Conservation (phyloP, 257 asterid species). For the Cordia subcordata region DNA sequence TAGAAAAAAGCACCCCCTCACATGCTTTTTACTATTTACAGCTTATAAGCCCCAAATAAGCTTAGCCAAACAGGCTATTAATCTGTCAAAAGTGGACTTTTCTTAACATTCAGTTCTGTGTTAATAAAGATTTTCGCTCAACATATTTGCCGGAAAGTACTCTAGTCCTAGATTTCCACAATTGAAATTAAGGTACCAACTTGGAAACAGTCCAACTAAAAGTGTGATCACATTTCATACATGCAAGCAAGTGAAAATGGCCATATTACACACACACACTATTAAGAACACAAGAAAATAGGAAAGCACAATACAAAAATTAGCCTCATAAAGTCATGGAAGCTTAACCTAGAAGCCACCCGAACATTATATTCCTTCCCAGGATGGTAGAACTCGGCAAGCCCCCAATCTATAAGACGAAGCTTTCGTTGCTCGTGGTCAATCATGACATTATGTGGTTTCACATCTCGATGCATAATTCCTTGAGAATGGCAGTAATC, state of each 20-base stretch:
- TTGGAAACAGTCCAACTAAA: no score
- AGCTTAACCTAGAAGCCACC: slow-evolving; percentile 41
- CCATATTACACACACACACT: not conserved
- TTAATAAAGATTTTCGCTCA: no score
- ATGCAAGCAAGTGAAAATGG: not conserved
- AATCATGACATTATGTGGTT: slow-evolving; percentile 50
- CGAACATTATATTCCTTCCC: slow-evolving; percentile 45
- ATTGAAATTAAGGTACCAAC: no score
- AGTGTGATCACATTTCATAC: not conserved
- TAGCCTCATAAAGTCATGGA: slow-evolving; percentile 1
- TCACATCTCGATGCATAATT: slow-evolving; percentile 49
- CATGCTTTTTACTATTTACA: no score
- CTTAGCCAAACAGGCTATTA: no score
- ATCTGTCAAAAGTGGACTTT: no score
- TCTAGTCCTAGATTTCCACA: no score
- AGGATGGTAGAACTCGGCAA: slow-evolving; percentile 45
- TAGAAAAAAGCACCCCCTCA: no score
- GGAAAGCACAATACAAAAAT: not conserved
- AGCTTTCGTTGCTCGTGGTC: slow-evolving; percentile 49
- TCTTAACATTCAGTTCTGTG: no score
- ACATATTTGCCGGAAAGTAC: no score
- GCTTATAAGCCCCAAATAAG: no score
- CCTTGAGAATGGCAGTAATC: slow-evolving; percentile 48
- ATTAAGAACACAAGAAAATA: not conserved
- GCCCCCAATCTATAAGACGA: slow-evolving; percentile 48